Percentiles rank a stretch among this genome's conserved stretches.
Conservation (phyloP, 116 monocot genomes). For the Papilionanthe hybrid region DNA sequence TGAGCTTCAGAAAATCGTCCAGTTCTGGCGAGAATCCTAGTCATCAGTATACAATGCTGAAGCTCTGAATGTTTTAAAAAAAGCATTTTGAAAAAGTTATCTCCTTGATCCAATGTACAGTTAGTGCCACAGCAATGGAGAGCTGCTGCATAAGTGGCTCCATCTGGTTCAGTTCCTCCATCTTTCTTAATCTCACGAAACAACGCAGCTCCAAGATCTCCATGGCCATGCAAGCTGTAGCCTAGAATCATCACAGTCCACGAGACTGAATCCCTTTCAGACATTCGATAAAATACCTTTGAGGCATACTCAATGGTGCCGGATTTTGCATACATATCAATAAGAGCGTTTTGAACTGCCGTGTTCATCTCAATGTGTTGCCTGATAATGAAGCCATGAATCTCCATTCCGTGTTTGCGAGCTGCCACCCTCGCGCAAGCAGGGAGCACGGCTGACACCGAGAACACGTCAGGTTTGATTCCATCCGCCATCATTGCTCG, state of each 20-base stretch:
- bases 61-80: neutral
- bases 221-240: constrained; percentile 44
- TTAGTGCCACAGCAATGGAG: constrained; percentile 39
- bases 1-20: constrained; percentile 33
- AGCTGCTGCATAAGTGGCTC: constrained; percentile 16
- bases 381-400: constrained; percentile 34
- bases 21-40: constrained; percentile 26
- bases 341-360: constrained; percentile 42
- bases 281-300: constrained; percentile 27
- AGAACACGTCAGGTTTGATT: constrained; percentile 22
- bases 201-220: constrained; percentile 31
- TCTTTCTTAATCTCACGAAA: constrained; percentile 30
- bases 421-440: constrained; percentile 49
- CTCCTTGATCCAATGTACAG: constrained; percentile 33
- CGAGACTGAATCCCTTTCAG: constrained; percentile 33
- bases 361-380: constrained; percentile 7
- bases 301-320: constrained; percentile 29
- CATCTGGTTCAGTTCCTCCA: constrained; percentile 7
- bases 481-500: constrained; percentile 13
- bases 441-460: constrained; percentile 42
- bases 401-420: constrained; percentile 40
- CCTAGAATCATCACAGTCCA: constrained; percentile 54
- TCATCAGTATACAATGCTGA: constrained; percentile 36
- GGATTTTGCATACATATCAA: constrained; percentile 65
- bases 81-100: constrained; percentile 23